Conservation (phyloP, 2,329 filamentous ascomycete species). For the Niveomyces coronatus region DNA sequence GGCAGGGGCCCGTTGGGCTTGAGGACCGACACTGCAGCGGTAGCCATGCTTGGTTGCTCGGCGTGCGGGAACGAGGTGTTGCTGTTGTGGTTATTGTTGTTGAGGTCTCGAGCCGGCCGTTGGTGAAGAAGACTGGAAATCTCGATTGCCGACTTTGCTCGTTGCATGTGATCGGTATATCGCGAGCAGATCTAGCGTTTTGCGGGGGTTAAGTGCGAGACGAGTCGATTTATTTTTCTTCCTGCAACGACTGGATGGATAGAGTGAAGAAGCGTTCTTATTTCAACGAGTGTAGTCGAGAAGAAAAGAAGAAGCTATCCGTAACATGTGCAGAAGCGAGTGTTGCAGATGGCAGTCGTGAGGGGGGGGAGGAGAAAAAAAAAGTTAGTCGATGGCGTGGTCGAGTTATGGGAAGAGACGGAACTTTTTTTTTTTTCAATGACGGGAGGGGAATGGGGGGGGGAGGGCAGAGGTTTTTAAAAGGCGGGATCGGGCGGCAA, state of each 20-base stretch:
- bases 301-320: too few relatives aligned
- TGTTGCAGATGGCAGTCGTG: constrained; percentile 1
- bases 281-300: not conserved
- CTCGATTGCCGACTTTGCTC: constrained; percentile 61
- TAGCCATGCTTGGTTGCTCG: constrained; percentile 42
- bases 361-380: not conserved
- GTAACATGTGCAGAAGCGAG: constrained; percentile 5
- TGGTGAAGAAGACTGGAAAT: constrained; percentile 68
- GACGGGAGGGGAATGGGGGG: constrained; percentile 14
- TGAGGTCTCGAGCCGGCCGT: constrained; percentile 17
- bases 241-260: too few relatives aligned
- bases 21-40: constrained; percentile 42
- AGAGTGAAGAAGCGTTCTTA: constrained; percentile 2
- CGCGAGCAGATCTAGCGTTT: constrained; percentile 8
- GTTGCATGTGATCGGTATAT: constrained; percentile 58
- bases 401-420: constrained; percentile 13
- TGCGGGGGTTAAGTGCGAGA: not conserved
- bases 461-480: constrained; percentile 19
- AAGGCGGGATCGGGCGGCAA: constrained; percentile 15
- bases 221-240: too few relatives aligned
- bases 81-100: constrained; percentile 20
- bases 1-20: constrained; percentile 54
- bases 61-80: too few relatives aligned
- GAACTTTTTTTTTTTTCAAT: constrained; percentile 12
- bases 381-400: constrained; percentile 6